phyloP scores from a whole-genome alignment of 2,329 filamentous ascomycete species.

The Xylariaceae sp. region DNA sequence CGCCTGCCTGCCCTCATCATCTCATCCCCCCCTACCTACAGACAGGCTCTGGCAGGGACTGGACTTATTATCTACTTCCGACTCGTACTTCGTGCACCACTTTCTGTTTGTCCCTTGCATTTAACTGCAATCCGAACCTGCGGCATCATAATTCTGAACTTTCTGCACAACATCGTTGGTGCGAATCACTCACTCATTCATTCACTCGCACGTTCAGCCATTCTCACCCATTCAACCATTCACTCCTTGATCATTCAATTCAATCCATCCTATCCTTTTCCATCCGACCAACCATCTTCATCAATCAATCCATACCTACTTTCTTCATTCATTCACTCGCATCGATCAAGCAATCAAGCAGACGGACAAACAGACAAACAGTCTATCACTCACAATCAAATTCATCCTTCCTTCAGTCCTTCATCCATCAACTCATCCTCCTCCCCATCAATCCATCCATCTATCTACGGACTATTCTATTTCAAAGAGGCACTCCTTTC shows the following conservation, averaged over 20 bases:
- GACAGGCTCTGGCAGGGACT: background rate
- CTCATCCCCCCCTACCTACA: background rate
- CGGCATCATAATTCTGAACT: constrained; percentile 12
- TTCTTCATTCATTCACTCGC: background rate
- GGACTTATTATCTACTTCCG: background rate
- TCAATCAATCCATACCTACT: background rate
- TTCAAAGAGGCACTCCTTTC: background rate
- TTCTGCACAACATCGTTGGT: constrained; percentile 14
- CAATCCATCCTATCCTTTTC: too few species aligned
- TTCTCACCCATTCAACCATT: background rate
- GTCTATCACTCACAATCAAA: background rate
- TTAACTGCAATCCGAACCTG: constrained; percentile 13
- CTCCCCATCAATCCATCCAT: background rate
- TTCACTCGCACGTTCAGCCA: background rate
- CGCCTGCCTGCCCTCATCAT: background rate
- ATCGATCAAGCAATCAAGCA: background rate
- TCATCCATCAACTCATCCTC: background rate
- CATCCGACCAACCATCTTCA: background rate
- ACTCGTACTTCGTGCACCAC: background rate
- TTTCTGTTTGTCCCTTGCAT: constrained; percentile 16
- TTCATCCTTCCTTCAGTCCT: background rate
- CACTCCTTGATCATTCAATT: background rate
- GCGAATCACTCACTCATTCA: constrained; percentile 5
- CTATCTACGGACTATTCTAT: background rate
- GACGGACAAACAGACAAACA: background rate